Evolutionary conservation across 108 stramenopile species (phyloP), one percentile per base, ranked within the genome.

Genomic region (Fragilariopsis cylindrus): DNA sequence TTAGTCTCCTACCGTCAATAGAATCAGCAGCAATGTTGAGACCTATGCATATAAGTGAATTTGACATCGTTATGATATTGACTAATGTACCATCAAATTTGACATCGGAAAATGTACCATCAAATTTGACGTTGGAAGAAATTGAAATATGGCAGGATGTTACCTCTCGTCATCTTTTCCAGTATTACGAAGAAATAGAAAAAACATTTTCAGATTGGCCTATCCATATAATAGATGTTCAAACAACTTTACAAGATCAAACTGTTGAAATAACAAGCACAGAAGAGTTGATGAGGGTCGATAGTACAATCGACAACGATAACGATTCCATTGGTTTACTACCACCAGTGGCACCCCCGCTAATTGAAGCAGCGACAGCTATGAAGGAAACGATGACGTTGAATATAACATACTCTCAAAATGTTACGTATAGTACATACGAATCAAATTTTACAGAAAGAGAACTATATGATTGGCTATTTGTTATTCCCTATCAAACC

Each of bases 401-500:
- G 7, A 43, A 9, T 5, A 63, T 68, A 4, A 50, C 30, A 47
- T 68, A 53, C 48, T 5, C 42, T 18, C 67, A 53, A 68, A 16
- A 30, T 12, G 46, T 47, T 52, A 42, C 47, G 46, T 52, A 48
- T 12, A 64, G 49, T n/a, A 13, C 12, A 30, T 13, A 47, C 44
- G 58, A 50, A 18, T 43, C 46, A 19, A 45, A 19, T 18, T 7
- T 57, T 19, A 18, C 57, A 7, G 60, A 40, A 9, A n/a, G 68
- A 7, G 67, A 47, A 69, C 5, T 76, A 2, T 40, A 18, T 52
- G 43, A 72, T 30, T 9, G 55, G 4, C 55, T 75, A 45, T 75
- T 75, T 75, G 16, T 75, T n/a, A 18, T 58, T 39, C 77, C 77
- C 30, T 78, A 72, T 52, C 1, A 18, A 4, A 62, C 71, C 39